These are phyloP conservation scores for Dryadomyces sulphureus DNA, from an alignment of 2,329 filamentous ascomycete genomes.

Conservation along the genomic window DNA sequence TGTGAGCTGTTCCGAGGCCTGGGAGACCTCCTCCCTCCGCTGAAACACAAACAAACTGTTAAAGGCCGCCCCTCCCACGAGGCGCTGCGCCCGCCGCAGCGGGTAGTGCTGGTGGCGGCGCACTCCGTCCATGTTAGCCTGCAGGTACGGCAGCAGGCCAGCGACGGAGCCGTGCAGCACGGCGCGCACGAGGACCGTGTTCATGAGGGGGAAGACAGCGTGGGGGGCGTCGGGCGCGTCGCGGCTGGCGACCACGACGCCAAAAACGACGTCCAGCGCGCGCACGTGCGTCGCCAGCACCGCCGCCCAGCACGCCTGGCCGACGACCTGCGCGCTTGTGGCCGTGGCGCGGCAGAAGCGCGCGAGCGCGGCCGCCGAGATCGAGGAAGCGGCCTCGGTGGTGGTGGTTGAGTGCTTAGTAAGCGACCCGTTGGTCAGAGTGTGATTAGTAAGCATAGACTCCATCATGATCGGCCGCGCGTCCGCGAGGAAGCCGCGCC, in stretches of 20 bases:
- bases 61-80: slow-evolving; percentile 31
- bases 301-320: slow-evolving; percentile 62
- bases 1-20: slow-evolving; percentile 28
- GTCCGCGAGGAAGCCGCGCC: slow-evolving; percentile 51
- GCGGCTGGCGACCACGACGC: slow-evolving; percentile 72
- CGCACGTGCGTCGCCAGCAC: slow-evolving; percentile 48
- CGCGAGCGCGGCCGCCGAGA: slow-evolving; percentile 27
- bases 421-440: too few relatives aligned
- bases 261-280: slow-evolving; percentile 65
- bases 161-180: slow-evolving; percentile 53
- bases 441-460: too few relatives aligned
- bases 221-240: slow-evolving; percentile 53
- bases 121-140: slow-evolving; percentile 51
- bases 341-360: slow-evolving; percentile 49
- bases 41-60: slow-evolving; percentile 44
- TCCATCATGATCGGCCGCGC: slow-evolving; percentile 19
- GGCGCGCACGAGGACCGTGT: slow-evolving; percentile 63
- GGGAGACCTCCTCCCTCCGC: slow-evolving; percentile 16
- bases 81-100: slow-evolving; percentile 50
- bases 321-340: slow-evolving; percentile 62
- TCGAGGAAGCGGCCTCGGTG: slow-evolving; percentile 27
- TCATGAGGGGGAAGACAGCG: slow-evolving; percentile 81
- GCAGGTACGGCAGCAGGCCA: slow-evolving; percentile 57
- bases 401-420: slow-evolving; percentile 14
- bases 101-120: slow-evolving; percentile 65